Base-by-base conservation (phyloP, 176 grass and related monocot genomes). In the Lolium rigidum region DNA sequence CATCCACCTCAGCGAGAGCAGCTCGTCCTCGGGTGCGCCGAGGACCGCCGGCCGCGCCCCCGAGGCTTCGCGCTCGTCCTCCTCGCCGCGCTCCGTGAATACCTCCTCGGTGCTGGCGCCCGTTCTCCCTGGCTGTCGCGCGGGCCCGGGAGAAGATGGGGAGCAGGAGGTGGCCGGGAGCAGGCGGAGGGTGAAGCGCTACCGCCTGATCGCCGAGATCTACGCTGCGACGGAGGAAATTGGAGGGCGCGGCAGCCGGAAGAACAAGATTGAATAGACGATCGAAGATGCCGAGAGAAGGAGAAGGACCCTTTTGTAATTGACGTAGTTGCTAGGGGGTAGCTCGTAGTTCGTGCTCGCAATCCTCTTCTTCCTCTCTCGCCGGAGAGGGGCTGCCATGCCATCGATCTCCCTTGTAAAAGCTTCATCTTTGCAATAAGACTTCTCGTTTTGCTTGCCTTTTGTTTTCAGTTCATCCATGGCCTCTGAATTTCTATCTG, bases 161-260 rank as follows among this genome's bases (percentile, higher is more conserved):
- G 82, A 73, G 50, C 67, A 86, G 38, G 87, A 88, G 58, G 83
- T 74, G 21, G 1, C 66, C 2, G 69, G 76, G 12, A 86, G 75
- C 64, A 55, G 50, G 83, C 69, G 92, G 16, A 87, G 35, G 84
- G 78, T 25, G 78, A 87, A 51, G 81, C 74, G 89, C 72, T 92
- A 77, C 52, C 87, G 93, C 56, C 35, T 63, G 85, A 86, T 93
- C 72, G 43, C 80, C 4, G 87, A 91, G 79, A 74, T 98, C 77
- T 95, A 95, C 65, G 65, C 37, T 1, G 62, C 69, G 12, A 90
- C 87, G 4, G 67, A 10, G 4, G 60, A 63, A 64, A 89, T 93
- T 61, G 49, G 68, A 67, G 73, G 50, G 18, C 56, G 56, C 72
- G 79, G 15, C 86, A 10, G 70, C 64, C 61, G 3, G 48, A 70